These are phyloP conservation scores for Chlorophyllum brunneum DNA, from an alignment of 768 basidiomycete species.

Conservation along the genomic window DNA sequence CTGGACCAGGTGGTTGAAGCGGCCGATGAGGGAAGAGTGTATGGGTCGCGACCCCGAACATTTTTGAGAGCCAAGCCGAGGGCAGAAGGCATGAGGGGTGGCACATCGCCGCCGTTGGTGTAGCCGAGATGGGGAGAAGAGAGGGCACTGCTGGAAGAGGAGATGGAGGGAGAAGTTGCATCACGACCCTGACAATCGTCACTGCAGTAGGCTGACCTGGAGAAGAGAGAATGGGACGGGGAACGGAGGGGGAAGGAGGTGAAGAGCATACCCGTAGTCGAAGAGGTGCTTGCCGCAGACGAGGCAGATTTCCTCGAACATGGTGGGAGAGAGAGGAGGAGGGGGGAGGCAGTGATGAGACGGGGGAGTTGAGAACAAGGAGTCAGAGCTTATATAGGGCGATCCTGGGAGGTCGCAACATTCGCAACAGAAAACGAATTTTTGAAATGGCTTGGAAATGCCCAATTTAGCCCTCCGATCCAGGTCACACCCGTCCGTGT, in stretches of 20 bases:
- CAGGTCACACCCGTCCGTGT: not conserved
- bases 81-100: slow-evolving; percentile 62
- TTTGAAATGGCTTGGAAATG: slow-evolving; percentile 27
- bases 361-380: slow-evolving; percentile 17
- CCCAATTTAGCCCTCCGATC: slow-evolving; percentile 7
- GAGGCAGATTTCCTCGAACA: slow-evolving; percentile 82
- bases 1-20: slow-evolving; percentile 68
- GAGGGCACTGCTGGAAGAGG: slow-evolving; percentile 62
- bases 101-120: slow-evolving; percentile 55
- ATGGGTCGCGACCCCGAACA: slow-evolving; percentile 41
- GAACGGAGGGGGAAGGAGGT: slow-evolving; percentile 14
- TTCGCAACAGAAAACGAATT: slow-evolving; percentile 27
- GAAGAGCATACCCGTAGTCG: slow-evolving; percentile 53
- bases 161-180: slow-evolving; percentile 62
- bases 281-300: slow-evolving; percentile 63
- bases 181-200: slow-evolving; percentile 63
- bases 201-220: slow-evolving; percentile 66
- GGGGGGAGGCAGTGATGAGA: slow-evolving; percentile 8
- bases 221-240: slow-evolving; percentile 12
- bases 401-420: slow-evolving; percentile 34
- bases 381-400: slow-evolving; percentile 32
- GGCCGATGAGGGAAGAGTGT: slow-evolving; percentile 58
- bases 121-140: slow-evolving; percentile 62
- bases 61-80: slow-evolving; percentile 51
- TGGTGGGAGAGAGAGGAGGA: slow-evolving; percentile 23